phyloP scores from a whole-genome alignment of 495 filamentous ascomycete species.

The Xylaria cubensis region DNA sequence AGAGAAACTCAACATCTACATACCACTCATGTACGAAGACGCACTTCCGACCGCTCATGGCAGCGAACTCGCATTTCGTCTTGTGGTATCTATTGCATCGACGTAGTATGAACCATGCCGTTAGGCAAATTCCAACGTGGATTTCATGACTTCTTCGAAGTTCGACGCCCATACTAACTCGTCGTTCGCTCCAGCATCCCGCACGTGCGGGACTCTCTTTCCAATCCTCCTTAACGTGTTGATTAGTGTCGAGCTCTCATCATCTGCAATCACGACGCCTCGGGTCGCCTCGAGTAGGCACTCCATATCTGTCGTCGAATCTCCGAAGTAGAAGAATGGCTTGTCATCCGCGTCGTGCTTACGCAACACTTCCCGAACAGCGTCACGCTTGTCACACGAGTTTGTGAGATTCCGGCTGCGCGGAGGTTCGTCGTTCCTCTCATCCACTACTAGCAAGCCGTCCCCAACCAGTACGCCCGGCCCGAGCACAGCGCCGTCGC shows the following conservation, averaged over 20 bases:
- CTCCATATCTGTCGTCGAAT: slow-evolving; percentile 47
- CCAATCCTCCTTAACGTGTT: slow-evolving; percentile 45
- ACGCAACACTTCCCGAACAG: slow-evolving; percentile 30
- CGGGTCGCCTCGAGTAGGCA: slow-evolving; percentile 46
- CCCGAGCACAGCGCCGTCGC: slow-evolving; percentile 43
- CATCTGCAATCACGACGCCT: slow-evolving; percentile 49
- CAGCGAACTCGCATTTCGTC: neutral
- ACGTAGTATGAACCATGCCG: neutral
- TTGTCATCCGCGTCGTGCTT: slow-evolving; percentile 19
- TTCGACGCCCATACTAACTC: slow-evolving; percentile 25
- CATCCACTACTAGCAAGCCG: slow-evolving; percentile 5
- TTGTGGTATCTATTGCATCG: neutral
- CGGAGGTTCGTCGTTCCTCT: neutral
- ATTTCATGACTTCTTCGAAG: slow-evolving; percentile 26
- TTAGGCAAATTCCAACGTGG: neutral
- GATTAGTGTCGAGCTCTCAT: slow-evolving; percentile 43
- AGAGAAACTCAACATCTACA: neutral
- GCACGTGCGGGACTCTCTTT: slow-evolving; percentile 45
- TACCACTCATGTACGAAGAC: neutral
- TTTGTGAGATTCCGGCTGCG: slow-evolving; percentile 36
- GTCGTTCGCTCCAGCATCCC: slow-evolving; percentile 18
- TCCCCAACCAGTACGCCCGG: slow-evolving; percentile 37
- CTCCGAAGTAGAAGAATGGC: slow-evolving; percentile 42
- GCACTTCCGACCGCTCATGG: neutral
- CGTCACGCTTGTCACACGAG: slow-evolving; percentile 42